Evolutionary conservation across 106 monocot genomes (phyloP).

Genomic region (Dactylorhiza incarnata): DNA sequence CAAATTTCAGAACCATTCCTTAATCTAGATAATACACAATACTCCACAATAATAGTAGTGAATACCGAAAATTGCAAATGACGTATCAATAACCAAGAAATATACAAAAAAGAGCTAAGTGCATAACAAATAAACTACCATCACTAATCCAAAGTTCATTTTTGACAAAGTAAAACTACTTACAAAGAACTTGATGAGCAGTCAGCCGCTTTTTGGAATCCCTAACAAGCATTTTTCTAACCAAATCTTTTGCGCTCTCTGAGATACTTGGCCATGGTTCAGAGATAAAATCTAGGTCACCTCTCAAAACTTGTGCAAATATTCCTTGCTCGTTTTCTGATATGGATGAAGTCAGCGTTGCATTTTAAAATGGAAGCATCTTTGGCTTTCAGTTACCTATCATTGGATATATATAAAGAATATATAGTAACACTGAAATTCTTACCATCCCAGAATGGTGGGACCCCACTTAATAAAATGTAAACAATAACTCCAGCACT

Average conservation of each 20-base stretch:
- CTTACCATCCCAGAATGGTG: conserved; percentile 14
- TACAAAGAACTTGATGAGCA: conserved; percentile 27
- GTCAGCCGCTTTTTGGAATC: conserved; percentile 14
- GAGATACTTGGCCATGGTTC: conserved; percentile 25
- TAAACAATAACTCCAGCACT: conserved; percentile 14
- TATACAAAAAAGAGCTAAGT: neutral
- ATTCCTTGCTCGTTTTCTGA: conserved; percentile 21
- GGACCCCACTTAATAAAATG: conserved; percentile 11
- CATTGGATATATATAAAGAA: neutral
- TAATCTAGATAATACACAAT: neutral
- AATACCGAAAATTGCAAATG: neutral
- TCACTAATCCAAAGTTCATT: neutral
- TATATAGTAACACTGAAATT: neutral
- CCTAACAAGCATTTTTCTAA: conserved; percentile 19
- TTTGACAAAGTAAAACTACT: conserved; percentile 2
- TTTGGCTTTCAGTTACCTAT: neutral
- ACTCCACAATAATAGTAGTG: neutral
- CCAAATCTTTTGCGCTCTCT: conserved; percentile 21
- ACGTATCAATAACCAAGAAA: neutral
- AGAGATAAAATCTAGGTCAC: conserved; percentile 16
- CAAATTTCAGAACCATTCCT: no score
- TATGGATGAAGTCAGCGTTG: neutral
- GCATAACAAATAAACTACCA: neutral
- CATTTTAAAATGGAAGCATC: neutral
- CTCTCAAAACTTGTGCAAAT: conserved; percentile 24